These are phyloP conservation scores for Porphyra umbilicalis DNA, from an alignment of 31 red algal species.

Conservation along the genomic window DNA sequence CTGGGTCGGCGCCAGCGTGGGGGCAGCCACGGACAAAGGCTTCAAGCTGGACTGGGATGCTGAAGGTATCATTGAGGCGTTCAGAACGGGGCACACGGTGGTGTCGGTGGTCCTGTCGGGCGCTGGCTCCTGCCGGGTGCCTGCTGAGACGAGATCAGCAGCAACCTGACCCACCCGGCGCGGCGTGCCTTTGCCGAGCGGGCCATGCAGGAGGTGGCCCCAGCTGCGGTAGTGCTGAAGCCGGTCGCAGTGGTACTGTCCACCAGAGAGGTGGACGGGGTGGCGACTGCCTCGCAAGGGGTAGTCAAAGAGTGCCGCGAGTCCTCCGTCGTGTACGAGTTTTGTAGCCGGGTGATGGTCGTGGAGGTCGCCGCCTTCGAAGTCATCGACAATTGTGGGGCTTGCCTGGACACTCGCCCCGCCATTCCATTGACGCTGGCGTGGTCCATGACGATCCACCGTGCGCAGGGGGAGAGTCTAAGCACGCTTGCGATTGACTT, in stretches of 20 bases:
- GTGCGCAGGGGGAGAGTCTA: not conserved
- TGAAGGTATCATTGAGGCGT: no score
- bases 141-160: not conserved
- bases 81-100: no score
- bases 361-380: not conserved
- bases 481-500: not conserved
- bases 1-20: no score
- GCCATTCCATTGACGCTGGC: not conserved
- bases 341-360: not conserved
- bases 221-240: not conserved
- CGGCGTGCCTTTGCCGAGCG: not conserved
- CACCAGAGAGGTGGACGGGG: not conserved
- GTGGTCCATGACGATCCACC: not conserved
- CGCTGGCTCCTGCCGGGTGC: no score
- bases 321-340: not conserved
- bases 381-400: not conserved
- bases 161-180: not conserved
- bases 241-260: not conserved
- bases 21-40: no score
- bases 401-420: not conserved
- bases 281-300: not conserved
- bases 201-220: not conserved
- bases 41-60: no score
- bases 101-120: no score
- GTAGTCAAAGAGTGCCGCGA: not conserved